A percentile compares a stretch with the other conserved stretches of the same genome.
These are phyloP conservation scores for Dicorynia guianensis DNA, from an alignment of 306 rosid species.

Conservation along the genomic window DNA sequence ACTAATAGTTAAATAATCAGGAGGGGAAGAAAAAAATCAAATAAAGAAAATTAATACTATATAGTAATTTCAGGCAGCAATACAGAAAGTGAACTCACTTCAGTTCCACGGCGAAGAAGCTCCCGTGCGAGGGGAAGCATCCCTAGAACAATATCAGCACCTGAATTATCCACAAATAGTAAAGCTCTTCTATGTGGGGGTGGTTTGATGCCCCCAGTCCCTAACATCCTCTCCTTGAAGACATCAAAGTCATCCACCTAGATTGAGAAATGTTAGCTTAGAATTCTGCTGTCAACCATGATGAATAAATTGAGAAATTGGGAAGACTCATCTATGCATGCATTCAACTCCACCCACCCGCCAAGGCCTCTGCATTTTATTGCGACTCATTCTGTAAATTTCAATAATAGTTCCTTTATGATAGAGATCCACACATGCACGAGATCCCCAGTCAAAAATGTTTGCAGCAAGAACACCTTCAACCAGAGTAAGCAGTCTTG, in stretches of 20 bases:
- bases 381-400: conserved; percentile 88
- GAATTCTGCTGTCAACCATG: conserved; percentile 19
- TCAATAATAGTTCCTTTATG: conserved; percentile 87
- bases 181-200: conserved; percentile 79
- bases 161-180: conserved; percentile 85
- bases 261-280: conserved; percentile 30
- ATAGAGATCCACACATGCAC: conserved; percentile 90
- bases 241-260: conserved; percentile 82
- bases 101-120: conserved; percentile 84
- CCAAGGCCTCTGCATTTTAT: conserved; percentile 91
- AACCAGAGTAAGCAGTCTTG: conserved; percentile 73
- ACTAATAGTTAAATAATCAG: neutral
- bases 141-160: conserved; percentile 87
- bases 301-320: conserved; percentile 27
- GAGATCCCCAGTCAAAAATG: conserved; percentile 90
- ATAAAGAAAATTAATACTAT: neutral
- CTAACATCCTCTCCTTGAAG: conserved; percentile 79
- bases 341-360: conserved; percentile 52
- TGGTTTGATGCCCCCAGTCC: conserved; percentile 60
- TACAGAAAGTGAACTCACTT: conserved; percentile 56
- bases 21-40: neutral
- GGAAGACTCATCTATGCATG: neutral
- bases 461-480: conserved; percentile 97
- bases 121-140: conserved; percentile 94
- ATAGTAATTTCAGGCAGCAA: conserved; percentile 2